Conservation (phyloP, 2,329 filamentous ascomycete genomes). For the Cryoendolithus antarcticus region DNA sequence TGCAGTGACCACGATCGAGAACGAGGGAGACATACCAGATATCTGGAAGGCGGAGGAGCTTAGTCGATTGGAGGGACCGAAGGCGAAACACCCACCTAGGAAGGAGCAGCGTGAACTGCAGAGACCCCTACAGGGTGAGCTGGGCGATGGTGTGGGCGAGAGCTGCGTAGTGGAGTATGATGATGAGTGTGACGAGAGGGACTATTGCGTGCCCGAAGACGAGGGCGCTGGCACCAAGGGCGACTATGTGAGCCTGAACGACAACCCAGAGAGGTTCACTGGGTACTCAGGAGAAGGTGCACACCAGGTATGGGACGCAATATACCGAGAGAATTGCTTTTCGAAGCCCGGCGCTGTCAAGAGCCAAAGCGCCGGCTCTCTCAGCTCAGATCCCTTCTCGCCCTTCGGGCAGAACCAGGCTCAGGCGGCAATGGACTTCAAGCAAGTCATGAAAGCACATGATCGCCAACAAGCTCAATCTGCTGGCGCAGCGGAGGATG, state of each 20-base stretch:
- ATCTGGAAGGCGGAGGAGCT: constrained; percentile 89
- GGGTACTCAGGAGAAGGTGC: constrained; percentile 79
- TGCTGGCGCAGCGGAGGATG: constrained; percentile 39
- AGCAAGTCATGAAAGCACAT: constrained; percentile 47
- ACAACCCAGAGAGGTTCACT: constrained; percentile 92
- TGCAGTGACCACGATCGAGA: constrained; percentile 86
- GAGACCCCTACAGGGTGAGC: constrained; percentile 63
- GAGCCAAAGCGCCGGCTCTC: constrained; percentile 10
- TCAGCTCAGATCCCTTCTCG: constrained; percentile 9
- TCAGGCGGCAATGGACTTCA: constrained; percentile 48
- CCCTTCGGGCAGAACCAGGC: constrained; percentile 33
- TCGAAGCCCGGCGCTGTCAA: constrained; percentile 27
- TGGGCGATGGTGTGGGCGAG: constrained; percentile 82
- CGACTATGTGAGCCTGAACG: constrained; percentile 87
- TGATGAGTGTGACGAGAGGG: constrained; percentile 89
- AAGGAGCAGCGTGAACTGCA: constrained; percentile 58
- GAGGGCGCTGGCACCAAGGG: constrained; percentile 77
- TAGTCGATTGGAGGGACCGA: constrained; percentile 81
- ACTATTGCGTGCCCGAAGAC: constrained; percentile 94
- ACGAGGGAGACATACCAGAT: constrained; percentile 83
- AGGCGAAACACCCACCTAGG: constrained; percentile 75
- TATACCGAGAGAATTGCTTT: constrained; percentile 97
- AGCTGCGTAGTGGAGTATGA: constrained; percentile 96
- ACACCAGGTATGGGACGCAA: constrained; percentile 87
- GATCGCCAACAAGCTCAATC: constrained; percentile 46